Evolutionary conservation across 441 rosid genomes (phyloP).

Genomic region (Brassica hybrid): DNA sequence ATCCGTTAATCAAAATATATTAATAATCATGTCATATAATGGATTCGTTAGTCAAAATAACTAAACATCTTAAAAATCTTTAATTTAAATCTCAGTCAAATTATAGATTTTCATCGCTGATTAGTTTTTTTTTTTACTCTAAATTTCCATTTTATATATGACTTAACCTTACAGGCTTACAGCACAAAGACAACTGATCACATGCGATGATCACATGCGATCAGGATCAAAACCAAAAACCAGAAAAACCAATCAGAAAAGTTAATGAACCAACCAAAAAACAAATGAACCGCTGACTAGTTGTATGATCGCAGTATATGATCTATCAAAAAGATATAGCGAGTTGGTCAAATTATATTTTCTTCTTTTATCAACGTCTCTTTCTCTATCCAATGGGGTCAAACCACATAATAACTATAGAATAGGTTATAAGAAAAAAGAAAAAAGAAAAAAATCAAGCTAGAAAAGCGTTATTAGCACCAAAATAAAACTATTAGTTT

Average conservation of each 20-base stretch:
- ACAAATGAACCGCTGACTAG: no score
- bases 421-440: not conserved
- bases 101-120: not conserved
- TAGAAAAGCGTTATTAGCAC: constrained; percentile 9
- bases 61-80: not conserved
- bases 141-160: no score
- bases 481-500: no score
- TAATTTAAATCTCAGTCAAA: not conserved
- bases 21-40: not conserved
- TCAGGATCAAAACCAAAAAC: no score
- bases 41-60: not conserved
- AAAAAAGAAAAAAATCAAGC: not conserved
- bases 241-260: no score
- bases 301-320: no score
- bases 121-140: no score
- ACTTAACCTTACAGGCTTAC: no score
- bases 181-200: no score
- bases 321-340: not conserved
- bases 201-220: no score
- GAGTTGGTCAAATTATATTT: not conserved
- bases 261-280: no score
- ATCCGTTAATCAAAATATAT: not conserved
- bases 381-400: not conserved
- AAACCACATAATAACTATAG: not conserved
- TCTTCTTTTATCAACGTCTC: not conserved